phyloP scores from a whole-genome alignment of 371 early-diverging fungal genomes.

The Mucor irregularis region DNA sequence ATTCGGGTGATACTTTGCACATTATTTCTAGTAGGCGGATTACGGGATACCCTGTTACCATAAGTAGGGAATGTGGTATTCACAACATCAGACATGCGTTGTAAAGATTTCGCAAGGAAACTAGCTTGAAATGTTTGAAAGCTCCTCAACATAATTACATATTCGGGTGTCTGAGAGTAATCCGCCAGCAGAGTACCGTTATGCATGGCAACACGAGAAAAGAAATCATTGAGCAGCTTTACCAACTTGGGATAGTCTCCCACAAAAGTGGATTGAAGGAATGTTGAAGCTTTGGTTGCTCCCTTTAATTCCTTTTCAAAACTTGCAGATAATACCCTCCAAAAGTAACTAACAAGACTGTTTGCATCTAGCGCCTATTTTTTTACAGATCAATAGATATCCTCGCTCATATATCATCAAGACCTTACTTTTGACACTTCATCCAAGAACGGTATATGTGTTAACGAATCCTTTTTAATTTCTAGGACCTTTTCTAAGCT shows the following conservation, averaged over 20 bases:
- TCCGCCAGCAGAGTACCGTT: slow-evolving; percentile 51
- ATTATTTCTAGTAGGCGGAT: slow-evolving; percentile 49
- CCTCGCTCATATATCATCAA: neutral
- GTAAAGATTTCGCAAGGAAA: slow-evolving; percentile 63
- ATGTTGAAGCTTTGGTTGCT: slow-evolving; percentile 55
- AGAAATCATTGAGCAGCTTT: slow-evolving; percentile 75
- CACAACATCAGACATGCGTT: slow-evolving; percentile 63
- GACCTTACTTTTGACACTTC: slow-evolving; percentile 47
- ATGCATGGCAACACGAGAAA: slow-evolving; percentile 67
- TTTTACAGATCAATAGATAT: neutral
- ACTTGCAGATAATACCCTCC: slow-evolving; percentile 44
- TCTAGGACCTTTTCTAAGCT: slow-evolving; percentile 70
- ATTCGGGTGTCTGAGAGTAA: slow-evolving; percentile 69
- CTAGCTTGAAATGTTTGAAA: slow-evolving; percentile 71
- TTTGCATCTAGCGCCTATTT: slow-evolving; percentile 36
- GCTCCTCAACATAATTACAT: slow-evolving; percentile 65
- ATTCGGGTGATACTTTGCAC: slow-evolving; percentile 54
- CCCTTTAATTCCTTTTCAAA: slow-evolving; percentile 53
- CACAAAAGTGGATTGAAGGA: slow-evolving; percentile 71
- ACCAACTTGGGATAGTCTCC: slow-evolving; percentile 77
- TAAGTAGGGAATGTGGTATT: slow-evolving; percentile 56
- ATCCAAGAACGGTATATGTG: slow-evolving; percentile 69
- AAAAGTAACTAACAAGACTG: slow-evolving; percentile 49
- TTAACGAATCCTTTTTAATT: slow-evolving; percentile 68
- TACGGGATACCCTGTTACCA: slow-evolving; percentile 27